Evolutionary conservation across 148 eudicot genomes (phyloP), one percentile per base, ranked within the genome.

Genomic region (Vaccinium myrtillus): DNA sequence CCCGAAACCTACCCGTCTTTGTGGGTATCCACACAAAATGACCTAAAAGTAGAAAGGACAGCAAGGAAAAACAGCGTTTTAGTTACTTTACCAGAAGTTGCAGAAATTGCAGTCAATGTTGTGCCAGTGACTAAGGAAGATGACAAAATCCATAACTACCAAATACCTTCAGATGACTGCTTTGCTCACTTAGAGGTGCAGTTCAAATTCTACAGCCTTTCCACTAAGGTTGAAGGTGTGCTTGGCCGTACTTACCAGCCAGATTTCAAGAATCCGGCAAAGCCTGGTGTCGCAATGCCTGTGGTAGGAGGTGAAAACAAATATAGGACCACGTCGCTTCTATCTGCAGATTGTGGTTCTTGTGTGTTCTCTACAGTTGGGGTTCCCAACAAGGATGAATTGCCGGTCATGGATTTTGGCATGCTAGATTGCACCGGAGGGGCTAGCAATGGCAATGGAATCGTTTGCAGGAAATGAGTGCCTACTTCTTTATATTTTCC

Each of bases 261-360:
- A 1, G 95, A 91, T 85, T 95, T 91, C 59, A 67, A 82, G 77
- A 95, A 89, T 83, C 92, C 92, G 0, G 98, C 93, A 0, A 92
- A 91, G 83, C 88, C 87, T 7, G 98, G 98, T 8, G 93, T 91
- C 4, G 94, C 92, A 3, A 92, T 93, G 95, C 91, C 94, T 3
- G 91, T 92, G 6, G 90, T 92, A 16, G 98, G 97, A 9, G 95
- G 94, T n/a, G 94, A 93, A 81, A 90, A 92, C 67, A 88, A 84
- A 83, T 95, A 92, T 75, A 88, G 84, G 81, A 92, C 94, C 0
- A 84, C 88, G 0, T 81, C 92, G 0, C 91, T 95, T 56, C 23
- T 91, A 2, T 86, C 92, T 13, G 84, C 94, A 48, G 92, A 92
- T 79, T 92, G 95, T 50, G 86, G 48, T 36, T 78, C 88, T 81